These are phyloP conservation scores for Trypethelium eluteriae DNA, from an alignment of 495 filamentous ascomycete genomes.

Conservation along the genomic window DNA sequence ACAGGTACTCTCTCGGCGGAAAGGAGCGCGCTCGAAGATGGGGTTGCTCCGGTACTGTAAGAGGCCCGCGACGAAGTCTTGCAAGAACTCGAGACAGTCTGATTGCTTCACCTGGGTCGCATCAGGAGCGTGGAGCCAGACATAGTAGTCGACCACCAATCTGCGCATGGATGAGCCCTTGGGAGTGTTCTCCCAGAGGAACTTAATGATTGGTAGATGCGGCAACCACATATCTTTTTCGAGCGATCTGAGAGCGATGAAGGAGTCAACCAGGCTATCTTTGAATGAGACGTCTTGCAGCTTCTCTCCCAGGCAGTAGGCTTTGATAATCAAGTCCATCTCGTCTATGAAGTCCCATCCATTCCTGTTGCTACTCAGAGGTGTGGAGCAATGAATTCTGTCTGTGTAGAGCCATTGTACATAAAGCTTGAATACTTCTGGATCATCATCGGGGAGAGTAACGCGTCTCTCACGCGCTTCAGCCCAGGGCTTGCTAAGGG, in stretches of 20 bases:
- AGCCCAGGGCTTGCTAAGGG: conserved; percentile 13
- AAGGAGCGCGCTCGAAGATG: no score
- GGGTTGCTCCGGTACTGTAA: no score
- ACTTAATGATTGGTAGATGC: no score
- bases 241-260: not conserved
- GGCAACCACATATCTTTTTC: no score
- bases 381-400: not conserved
- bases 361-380: not conserved
- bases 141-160: no score
- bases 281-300: conserved; percentile 13
- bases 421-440: conserved; percentile 13
- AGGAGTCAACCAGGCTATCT: conserved; percentile 13
- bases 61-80: no score
- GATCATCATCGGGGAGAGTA: conserved; percentile 16
- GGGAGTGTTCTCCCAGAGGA: no score
- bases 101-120: no score
- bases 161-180: no score
- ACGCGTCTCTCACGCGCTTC: conserved; percentile 15
- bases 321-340: not conserved
- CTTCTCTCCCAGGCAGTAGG: conserved; percentile 14
- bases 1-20: no score
- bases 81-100: no score
- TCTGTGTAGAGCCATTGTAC: conserved; percentile 15
- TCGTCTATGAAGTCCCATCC: not conserved
- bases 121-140: no score